Conservation (phyloP, 2,329 filamentous ascomycete species). For the Dryadomyces quercus-mongolicae region DNA sequence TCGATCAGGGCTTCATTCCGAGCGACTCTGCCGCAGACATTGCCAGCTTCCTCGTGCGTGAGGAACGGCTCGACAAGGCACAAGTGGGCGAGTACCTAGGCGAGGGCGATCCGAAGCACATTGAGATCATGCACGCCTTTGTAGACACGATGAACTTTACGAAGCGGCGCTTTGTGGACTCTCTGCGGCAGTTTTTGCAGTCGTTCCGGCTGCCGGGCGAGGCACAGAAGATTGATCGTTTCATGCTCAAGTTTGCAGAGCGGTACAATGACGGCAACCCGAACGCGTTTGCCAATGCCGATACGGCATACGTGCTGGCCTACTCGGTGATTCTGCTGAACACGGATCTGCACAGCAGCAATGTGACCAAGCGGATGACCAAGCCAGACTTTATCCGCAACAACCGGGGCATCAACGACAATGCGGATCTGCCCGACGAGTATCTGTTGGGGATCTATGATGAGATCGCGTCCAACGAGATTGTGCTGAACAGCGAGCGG, state of each 20-base stretch:
- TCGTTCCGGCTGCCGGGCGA: constrained; percentile 91
- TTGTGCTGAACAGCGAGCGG: constrained; percentile 85
- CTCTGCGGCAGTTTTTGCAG: constrained; percentile 82
- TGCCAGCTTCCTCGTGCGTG: constrained; percentile 67
- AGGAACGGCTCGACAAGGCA: constrained; percentile 80
- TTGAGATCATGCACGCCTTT: constrained; percentile 97
- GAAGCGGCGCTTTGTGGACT: constrained; percentile 84
- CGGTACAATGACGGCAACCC: constrained; percentile 91
- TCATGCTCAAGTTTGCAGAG: constrained; percentile 98
- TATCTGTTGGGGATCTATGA: constrained; percentile 85
- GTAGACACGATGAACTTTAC: constrained; percentile 91
- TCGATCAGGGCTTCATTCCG: constrained; percentile 77
- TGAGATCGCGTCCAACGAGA: constrained; percentile 83
- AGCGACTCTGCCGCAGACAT: constrained; percentile 72
- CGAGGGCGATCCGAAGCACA: constrained; percentile 84
- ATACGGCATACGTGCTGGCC: constrained; percentile 89
- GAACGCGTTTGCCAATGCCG: constrained; percentile 94
- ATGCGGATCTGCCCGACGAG: constrained; percentile 81
- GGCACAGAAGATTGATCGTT: constrained; percentile 97
- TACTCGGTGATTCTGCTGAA: constrained; percentile 98
- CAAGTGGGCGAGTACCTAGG: constrained; percentile 90
- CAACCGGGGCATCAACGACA: constrained; percentile 96
- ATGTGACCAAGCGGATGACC: constrained; percentile 77
- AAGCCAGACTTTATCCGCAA: constrained; percentile 99
- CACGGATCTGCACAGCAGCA: constrained; percentile 85